Base-by-base conservation (phyloP, 352 stramenopile genomes). In the Plasmopara viticola region DNA sequence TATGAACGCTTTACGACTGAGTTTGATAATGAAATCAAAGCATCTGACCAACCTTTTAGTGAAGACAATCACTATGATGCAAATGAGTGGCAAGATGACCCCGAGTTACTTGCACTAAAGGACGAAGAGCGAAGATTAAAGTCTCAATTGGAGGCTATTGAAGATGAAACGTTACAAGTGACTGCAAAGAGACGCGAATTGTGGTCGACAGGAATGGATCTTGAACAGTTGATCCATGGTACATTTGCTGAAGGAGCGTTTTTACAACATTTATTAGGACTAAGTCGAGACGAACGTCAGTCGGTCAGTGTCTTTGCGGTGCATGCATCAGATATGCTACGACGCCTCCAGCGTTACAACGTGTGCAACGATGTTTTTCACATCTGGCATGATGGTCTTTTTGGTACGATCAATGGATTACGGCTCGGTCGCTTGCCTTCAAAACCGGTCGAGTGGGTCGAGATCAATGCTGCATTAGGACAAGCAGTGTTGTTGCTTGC, bases 311-410 rank as follows among this genome's bases (percentile, higher is more conserved):
- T 90, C 3, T 91, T 90, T 42, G 78, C 74, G 9, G 77, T 88
- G 8, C 78, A 91, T 57, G 76, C 77, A n/a, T 89, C 77, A 15
- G 82, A 94, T 37, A 77, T 91, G 69, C 57, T 94, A 40, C 75
- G 80, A 3, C 73, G 78, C 9, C 58, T 94, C 20, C 80, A 91
- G 64, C 74, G 83, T 15, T 91, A 94, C 60, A 91, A 95, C 44
- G 83, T 94, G 5, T 86, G 83, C 62, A 96, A 96, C 51, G 87
- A 96, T 46, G 80, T 90, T 9, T 96, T 96, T 46, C 86, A 92
- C 60, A 95, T 96, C 46, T 96, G 87, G 87, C 88, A 95, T 64
- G 83, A 93, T 44, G 86, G 86, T 7, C 53, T 85, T 0, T 95
- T 95, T 51, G 86, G 81, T 35, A 95, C 86, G 39, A 96, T 96